Evolutionary conservation across 805 yeast genomes (phyloP).

Genomic region (Kuraishia piskuri): DNA sequence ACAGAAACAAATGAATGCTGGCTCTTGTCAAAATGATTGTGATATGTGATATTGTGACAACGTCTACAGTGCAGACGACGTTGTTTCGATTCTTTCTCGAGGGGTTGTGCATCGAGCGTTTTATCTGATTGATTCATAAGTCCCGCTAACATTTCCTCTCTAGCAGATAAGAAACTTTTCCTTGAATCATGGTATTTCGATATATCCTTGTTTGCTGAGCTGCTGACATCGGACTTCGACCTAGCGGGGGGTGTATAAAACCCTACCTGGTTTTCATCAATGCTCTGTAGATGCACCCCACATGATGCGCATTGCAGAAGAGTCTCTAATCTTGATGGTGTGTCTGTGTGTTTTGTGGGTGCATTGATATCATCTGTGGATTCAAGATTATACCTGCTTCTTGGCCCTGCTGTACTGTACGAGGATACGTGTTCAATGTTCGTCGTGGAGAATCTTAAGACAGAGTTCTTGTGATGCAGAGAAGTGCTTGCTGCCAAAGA

Average conservation of each 20-base stretch:
- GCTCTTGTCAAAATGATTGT: conserved; percentile 26
- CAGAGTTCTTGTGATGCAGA: not conserved
- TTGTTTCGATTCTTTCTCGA: not conserved
- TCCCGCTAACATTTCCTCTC: not conserved
- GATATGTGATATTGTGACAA: conserved; percentile 44
- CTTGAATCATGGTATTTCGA: not conserved
- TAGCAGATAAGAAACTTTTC: not conserved
- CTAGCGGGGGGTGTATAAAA: conserved; percentile 21
- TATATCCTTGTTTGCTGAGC: not conserved
- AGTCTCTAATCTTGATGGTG: not conserved
- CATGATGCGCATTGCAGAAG: conserved; percentile 39
- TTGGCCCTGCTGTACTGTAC: not conserved
- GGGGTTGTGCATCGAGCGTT: not conserved
- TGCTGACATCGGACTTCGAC: not conserved
- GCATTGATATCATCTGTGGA: not conserved
- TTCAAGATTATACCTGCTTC: not conserved
- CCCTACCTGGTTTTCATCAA: conserved; percentile 29
- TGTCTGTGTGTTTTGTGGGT: not conserved
- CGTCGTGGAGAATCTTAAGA: not conserved
- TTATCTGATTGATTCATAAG: not conserved
- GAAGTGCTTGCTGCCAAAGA: not conserved
- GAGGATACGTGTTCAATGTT: too few species aligned
- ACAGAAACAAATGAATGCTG: conserved; percentile 25
- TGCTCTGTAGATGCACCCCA: conserved; percentile 43
- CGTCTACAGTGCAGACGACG: conserved; percentile 34